Conservation (phyloP, 768 basidiomycete genomes). For the Amanita molliuscula region DNA sequence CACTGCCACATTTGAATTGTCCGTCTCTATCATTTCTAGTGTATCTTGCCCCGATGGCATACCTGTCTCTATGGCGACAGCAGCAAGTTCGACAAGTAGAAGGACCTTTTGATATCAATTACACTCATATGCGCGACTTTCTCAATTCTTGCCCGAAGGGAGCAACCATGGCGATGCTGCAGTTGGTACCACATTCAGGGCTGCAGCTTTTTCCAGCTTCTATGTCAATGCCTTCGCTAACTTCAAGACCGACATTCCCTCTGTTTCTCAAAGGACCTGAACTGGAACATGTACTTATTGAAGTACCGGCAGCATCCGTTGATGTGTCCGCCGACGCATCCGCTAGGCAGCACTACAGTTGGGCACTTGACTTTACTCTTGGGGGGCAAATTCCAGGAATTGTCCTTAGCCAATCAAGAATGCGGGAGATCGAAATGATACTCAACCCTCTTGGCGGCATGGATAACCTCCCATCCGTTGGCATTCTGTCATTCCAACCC, state of each 20-base stretch:
- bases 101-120: conserved; percentile 35
- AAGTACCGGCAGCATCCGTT: conserved; percentile 20
- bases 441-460: conserved; percentile 46
- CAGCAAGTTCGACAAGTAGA: conserved; percentile 12
- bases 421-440: conserved; percentile 62
- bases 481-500: conserved; percentile 35
- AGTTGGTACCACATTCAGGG: conserved; percentile 24
- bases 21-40: conserved; percentile 67
- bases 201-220: conserved; percentile 31
- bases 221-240: conserved; percentile 34
- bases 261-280: conserved; percentile 34
- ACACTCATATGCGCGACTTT: conserved; percentile 33
- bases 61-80: conserved; percentile 47
- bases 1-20: conserved; percentile 59
- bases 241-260: conserved; percentile 42
- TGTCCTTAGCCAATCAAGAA: conserved; percentile 62
- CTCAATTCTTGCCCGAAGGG: conserved; percentile 35
- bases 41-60: conserved; percentile 58
- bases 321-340: conserved; percentile 9
- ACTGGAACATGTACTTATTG: conserved; percentile 44
- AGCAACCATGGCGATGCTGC: conserved; percentile 45
- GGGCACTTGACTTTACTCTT: conserved; percentile 68
- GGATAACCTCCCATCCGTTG: conserved; percentile 27
- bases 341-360: conserved; percentile 27
- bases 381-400: conserved; percentile 43